phyloP scores from a whole-genome alignment of 495 filamentous ascomycete genomes.

The Aspergillus sclerotiicarbonarius region DNA sequence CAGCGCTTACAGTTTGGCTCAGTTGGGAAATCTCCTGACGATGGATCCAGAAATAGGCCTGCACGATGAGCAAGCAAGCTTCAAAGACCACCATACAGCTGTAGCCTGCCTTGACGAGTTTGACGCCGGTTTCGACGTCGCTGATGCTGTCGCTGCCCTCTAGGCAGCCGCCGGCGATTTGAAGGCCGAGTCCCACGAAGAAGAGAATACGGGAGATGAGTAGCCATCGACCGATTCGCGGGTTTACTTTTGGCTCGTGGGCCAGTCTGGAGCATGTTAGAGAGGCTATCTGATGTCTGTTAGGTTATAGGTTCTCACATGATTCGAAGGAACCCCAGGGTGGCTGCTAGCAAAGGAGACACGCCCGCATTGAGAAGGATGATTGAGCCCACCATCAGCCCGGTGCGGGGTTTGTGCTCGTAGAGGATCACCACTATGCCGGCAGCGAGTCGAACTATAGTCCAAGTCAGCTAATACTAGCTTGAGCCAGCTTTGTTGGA shows the following conservation, averaged over 20 bases:
- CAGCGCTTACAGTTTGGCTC: slow-evolving; percentile 14
- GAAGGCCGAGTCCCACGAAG: slow-evolving; percentile 23
- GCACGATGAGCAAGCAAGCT: slow-evolving; percentile 20
- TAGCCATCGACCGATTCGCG: slow-evolving; percentile 13
- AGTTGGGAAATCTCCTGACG: slow-evolving; percentile 9
- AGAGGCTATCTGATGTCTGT: neutral
- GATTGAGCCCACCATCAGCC: slow-evolving; percentile 21
- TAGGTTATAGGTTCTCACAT: slow-evolving; percentile 18
- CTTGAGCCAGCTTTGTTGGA: too few relatives aligned
- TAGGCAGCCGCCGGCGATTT: slow-evolving; percentile 24
- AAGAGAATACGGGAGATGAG: slow-evolving; percentile 24
- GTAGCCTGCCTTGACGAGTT: slow-evolving; percentile 29
- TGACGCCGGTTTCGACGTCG: slow-evolving; percentile 15
- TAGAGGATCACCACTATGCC: slow-evolving; percentile 25
- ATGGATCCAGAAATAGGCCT: slow-evolving; percentile 25
- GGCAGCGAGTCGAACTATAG: slow-evolving; percentile 20
- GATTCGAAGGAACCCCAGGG: slow-evolving; percentile 27
- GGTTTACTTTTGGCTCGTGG: slow-evolving; percentile 10
- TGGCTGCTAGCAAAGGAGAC: slow-evolving; percentile 27
- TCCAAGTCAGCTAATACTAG: neutral
- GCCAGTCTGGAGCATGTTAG: neutral
- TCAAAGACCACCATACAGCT: slow-evolving; percentile 25
- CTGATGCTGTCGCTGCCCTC: slow-evolving; percentile 20
- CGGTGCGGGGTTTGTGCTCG: slow-evolving; percentile 17
- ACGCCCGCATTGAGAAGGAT: slow-evolving; percentile 29